These are phyloP conservation scores for Ensete glaucum DNA, from an alignment of 176 grass and related monocot species.

Conservation along the genomic window DNA sequence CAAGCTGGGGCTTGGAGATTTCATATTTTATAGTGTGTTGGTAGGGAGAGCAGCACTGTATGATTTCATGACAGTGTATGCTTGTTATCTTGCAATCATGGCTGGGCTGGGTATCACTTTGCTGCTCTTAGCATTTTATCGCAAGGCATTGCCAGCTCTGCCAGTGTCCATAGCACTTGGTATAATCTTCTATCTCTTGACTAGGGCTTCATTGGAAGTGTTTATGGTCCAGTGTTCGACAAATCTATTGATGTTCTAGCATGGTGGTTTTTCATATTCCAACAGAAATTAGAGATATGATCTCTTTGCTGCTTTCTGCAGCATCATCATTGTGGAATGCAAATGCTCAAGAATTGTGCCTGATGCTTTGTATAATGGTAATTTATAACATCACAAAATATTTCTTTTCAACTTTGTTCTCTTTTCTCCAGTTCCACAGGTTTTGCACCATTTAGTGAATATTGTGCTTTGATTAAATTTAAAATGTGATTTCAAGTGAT, in stretches of 20 bases:
- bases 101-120: conserved; percentile 14
- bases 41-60: conserved; percentile 83
- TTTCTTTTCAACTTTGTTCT: neutral
- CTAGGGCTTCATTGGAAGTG: conserved; percentile 28
- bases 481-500: neutral
- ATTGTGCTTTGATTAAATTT: neutral
- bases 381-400: neutral
- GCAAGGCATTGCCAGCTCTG: conserved; percentile 19
- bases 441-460: neutral
- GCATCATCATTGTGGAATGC: neutral
- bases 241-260: conserved; percentile 84
- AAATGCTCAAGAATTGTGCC: neutral
- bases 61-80: conserved; percentile 87
- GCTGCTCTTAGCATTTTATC: conserved; percentile 17
- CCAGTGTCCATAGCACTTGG: conserved; percentile 34
- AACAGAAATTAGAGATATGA: neutral
- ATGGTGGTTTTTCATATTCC: conserved; percentile 6
- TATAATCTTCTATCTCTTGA: conserved; percentile 73
- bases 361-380: neutral
- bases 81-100: conserved; percentile 19
- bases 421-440: neutral
- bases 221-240: conserved; percentile 48
- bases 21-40: conserved; percentile 93
- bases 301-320: neutral
- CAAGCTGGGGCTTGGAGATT: conserved; percentile 90